Base-by-base conservation (phyloP, 148 eudicot genomes). In the Heliamphora exappendiculata region DNA sequence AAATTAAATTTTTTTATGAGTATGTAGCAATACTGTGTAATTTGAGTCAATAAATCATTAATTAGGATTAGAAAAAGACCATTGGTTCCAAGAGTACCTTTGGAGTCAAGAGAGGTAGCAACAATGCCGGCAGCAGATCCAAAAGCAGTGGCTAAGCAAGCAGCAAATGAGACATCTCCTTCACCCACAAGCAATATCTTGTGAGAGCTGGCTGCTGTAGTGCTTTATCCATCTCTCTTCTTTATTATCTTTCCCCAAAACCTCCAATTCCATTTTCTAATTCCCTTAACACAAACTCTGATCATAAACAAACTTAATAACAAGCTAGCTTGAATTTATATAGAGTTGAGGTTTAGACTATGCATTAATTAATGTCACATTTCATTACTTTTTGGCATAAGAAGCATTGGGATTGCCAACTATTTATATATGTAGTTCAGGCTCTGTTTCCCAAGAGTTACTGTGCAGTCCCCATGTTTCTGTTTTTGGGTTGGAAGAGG, bases 91-190 rank as follows among this genome's bases (percentile, higher is more conserved):
- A 28, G 17, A 8, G 1, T 66, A 64, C 72, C 72, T 49, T 17
- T 5, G 50, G 72, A 76, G 41, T 76, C 72, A 2, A 70, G 29
- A 28, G 72, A 76, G 68, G 72, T 64, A 16, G 72, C 72, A 17
- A 49, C 55, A 20, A 78, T 63, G 81, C 65, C 73, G n/a, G 31
- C 2, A 55, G 78, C 74, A 36, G 65, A 67, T 37, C 74, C 75
- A 34, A 75, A 65, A 20, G 67, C 66, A 4, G 19, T 55, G 57
- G 78, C 72, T 44, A 73, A 50, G 41, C 72, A 49, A 62, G 44
- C 73, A 14, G 81, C 60, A 45, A 74, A 79, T 5, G 81, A 73
- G 58, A 79, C 73, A 28, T 79, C 67, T 28, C 77, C 81, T 4
- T 79, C 81, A 16, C 81, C 78, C 13, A 51, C 81, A 22, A 79